A percentile compares a stretch with the other conserved stretches of the same genome.
phyloP scores from a whole-genome alignment of 164 flowering plant species.

The Dillenia suffruticosa region DNA sequence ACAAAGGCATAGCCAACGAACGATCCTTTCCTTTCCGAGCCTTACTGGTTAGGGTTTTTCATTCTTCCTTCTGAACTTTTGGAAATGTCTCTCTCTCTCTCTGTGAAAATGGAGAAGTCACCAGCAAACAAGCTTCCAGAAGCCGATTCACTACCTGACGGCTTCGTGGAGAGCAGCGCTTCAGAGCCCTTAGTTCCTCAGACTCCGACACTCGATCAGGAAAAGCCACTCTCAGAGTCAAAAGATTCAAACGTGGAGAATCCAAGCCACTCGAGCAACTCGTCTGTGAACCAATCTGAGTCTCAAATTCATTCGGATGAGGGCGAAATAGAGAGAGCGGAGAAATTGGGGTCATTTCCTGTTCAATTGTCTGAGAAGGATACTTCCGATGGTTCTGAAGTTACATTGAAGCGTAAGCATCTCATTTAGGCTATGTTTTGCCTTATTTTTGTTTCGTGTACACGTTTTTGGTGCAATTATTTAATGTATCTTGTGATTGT shows the following conservation, averaged over 20 bases:
- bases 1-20: too few relatives aligned
- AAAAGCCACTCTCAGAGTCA: conserved; percentile 28
- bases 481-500: too few relatives aligned
- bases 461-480: too few relatives aligned
- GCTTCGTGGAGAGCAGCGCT: conserved; percentile 61
- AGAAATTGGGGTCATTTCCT: conserved; percentile 38
- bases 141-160: conserved; percentile 74
- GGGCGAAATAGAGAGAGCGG: conserved; percentile 23
- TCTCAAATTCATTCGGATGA: conserved; percentile 9
- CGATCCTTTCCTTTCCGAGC: too few relatives aligned
- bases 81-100: too few relatives aligned
- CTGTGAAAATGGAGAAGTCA: conserved; percentile 40
- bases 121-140: conserved; percentile 65
- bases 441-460: too few relatives aligned
- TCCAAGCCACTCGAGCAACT: conserved; percentile 7
- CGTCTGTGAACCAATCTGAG: conserved; percentile 10
- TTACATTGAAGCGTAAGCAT: background rate
- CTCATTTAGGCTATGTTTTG: too few relatives aligned
- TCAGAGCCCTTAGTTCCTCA: conserved; percentile 30
- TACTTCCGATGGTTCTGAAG: conserved; percentile 17
- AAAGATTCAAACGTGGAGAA: conserved; percentile 21
- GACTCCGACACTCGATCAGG: conserved; percentile 34
- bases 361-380: conserved; percentile 44
- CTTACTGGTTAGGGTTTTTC: too few relatives aligned
- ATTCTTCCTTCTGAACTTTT: too few relatives aligned